A percentile compares a stretch with the other conserved stretches of the same genome.
phyloP scores from a whole-genome alignment of 352 stramenopile genomes.

The Phytophthora cajani region DNA sequence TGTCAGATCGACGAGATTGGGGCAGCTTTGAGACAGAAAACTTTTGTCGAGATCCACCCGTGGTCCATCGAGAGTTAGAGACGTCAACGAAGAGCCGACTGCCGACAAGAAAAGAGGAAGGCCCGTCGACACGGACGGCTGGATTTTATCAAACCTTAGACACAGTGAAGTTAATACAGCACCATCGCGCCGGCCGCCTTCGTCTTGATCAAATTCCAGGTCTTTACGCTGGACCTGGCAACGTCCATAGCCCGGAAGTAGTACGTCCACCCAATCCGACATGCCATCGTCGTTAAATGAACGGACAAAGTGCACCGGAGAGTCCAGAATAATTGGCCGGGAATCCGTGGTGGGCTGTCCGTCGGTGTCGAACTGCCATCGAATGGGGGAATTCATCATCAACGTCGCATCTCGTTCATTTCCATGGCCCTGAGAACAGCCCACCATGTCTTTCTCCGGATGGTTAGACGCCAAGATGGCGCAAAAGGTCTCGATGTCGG shows the following conservation, averaged over 20 bases:
- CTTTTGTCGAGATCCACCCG: not conserved
- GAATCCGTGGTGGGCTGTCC: not conserved
- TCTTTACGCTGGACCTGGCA: not conserved
- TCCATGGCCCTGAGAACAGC: not conserved
- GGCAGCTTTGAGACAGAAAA: not conserved
- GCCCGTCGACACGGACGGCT: not conserved
- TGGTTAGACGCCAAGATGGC: not conserved
- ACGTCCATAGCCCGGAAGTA: not conserved
- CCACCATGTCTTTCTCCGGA: not conserved
- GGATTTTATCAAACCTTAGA: not conserved
- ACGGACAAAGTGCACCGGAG: not conserved
- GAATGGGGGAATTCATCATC: not conserved
- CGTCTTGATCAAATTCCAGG: not conserved
- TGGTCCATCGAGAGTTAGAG: not conserved
- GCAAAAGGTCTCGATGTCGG: not conserved
- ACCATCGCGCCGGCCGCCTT: not conserved
- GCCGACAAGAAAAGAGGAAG: not conserved
- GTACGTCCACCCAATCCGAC: not conserved
- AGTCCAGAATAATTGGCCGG: not conserved
- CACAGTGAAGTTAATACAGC: not conserved
- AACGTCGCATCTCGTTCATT: not conserved
- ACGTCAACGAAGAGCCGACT: conserved; percentile 1
- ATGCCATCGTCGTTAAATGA: not conserved
- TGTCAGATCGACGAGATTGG: not conserved
- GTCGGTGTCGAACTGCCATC: not conserved